phyloP scores from a whole-genome alignment of 495 filamentous ascomycete genomes.

The Arthonia radiata region DNA sequence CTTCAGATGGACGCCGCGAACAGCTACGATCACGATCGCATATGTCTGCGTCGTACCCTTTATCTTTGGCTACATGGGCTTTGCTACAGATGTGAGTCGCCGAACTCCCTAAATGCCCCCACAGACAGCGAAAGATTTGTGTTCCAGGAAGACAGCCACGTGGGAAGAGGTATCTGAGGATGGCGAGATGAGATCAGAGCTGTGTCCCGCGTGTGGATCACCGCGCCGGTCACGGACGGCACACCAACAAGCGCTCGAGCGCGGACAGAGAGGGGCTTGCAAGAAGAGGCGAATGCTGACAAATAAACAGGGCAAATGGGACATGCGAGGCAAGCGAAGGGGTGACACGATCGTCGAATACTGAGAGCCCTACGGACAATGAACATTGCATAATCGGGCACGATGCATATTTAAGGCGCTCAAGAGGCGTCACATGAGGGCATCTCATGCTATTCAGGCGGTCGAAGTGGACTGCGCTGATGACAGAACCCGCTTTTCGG shows the following conservation, averaged over 20 bases:
- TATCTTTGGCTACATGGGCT: conserved; percentile 42
- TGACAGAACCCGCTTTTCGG: too few species aligned
- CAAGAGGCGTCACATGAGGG: too few species aligned
- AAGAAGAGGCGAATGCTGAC: conserved; percentile 1
- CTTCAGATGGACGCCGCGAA: conserved; percentile 76
- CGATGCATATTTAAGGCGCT: too few species aligned
- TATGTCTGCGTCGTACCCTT: conserved; percentile 48
- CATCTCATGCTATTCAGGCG: too few species aligned
- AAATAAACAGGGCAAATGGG: conserved; percentile 47
- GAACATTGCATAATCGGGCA: too few species aligned
- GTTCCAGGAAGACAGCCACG: background rate
- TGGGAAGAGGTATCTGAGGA: conserved; percentile 4
- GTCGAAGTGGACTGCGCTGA: too few species aligned
- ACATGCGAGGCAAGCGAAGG: conserved; percentile 65
- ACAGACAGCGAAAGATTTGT: background rate
- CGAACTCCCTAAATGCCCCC: background rate
- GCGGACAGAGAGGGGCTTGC: conserved; percentile 1
- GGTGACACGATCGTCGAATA: conserved; percentile 59
- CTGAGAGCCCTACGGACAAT: too few species aligned
- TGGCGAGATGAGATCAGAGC: conserved; percentile 1
- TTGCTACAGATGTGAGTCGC: conserved; percentile 53
- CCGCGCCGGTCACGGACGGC: too few species aligned
- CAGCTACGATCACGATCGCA: conserved; percentile 49
- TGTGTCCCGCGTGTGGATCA: too few species aligned
- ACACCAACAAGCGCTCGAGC: too few species aligned